Conservation (phyloP, 2,329 filamentous ascomycete species). For the Raffaelea arxii region DNA sequence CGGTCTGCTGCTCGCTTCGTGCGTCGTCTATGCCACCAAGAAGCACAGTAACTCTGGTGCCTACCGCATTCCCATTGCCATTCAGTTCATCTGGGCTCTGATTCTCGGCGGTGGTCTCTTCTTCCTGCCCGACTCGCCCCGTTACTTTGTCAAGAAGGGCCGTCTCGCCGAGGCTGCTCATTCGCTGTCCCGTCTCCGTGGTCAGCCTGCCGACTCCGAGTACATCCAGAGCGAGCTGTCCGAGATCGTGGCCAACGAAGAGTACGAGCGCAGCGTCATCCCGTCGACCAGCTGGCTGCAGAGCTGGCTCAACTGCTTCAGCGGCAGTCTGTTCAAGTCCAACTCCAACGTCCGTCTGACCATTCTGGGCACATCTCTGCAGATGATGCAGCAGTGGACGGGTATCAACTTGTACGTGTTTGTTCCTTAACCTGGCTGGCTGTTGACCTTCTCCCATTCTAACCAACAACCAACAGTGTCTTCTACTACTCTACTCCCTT, state of each 20-base stretch:
- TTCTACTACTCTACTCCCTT: conserved; percentile 82
- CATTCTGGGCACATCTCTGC: conserved; percentile 60
- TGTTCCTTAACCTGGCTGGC: too few species aligned
- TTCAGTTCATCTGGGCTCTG: conserved; percentile 74
- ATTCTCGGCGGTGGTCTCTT: conserved; percentile 65
- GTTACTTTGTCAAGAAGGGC: conserved; percentile 75
- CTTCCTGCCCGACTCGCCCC: conserved; percentile 74
- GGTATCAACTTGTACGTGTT: conserved; percentile 64
- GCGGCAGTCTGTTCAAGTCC: conserved; percentile 48
- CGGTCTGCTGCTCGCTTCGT: conserved; percentile 46
- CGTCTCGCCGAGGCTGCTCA: conserved; percentile 53
- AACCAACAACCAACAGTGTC: conserved; percentile 32
- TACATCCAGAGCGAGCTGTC: conserved; percentile 71
- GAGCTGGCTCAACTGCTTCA: conserved; percentile 62
- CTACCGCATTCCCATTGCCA: conserved; percentile 71
- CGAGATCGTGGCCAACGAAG: conserved; percentile 83
- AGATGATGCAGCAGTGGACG: conserved; percentile 77
- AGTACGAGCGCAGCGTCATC: conserved; percentile 66
- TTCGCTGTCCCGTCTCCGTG: conserved; percentile 59
- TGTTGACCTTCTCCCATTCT: conserved; percentile 21
- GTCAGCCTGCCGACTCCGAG: conserved; percentile 61
- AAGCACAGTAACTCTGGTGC: conserved; percentile 50
- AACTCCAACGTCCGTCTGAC: conserved; percentile 63
- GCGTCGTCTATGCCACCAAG: conserved; percentile 64
- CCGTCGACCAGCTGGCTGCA: conserved; percentile 55